Base-by-base conservation (phyloP, 1,139 yeast species). In the Blastobotrys apis region DNA sequence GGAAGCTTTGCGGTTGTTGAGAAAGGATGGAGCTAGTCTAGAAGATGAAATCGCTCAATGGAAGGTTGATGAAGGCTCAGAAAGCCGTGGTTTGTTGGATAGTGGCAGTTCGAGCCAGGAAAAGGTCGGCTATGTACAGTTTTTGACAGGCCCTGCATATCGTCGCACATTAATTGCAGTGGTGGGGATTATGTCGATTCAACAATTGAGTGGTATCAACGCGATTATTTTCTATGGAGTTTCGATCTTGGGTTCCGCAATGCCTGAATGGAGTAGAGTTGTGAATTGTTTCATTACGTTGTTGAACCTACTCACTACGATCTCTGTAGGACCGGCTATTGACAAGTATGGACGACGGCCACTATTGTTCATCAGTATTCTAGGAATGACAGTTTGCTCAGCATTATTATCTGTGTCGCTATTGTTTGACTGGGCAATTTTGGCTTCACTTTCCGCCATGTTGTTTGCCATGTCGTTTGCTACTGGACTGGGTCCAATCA, bases 161-260 rank as follows among this genome's bases (percentile, higher is more conserved):
- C 65, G 69, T 37, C 76, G 75, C 41, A 81, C 94, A 5, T 69
- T 80, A 39, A 58, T 75, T 29, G 85, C 81, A 0, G 83, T 90
- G 3, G 78, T 88, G 0, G 80, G 85, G 2, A 74, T 87, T 25
- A 77, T 90, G 72, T 69, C 81, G n/a, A 81, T 90, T 23, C 97
- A 92, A 65, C 98, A 92, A 62, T 77, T 90, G 51, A 81, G 90
- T 55, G 98, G 98, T 22, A 85, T 92, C 60, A 92, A 92, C 64
- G 80, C 95, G 1, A 87, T 92, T 50, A 79, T 90, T 21, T 87
- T 90, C 62, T 92, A 90, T 62, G 97, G 98, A 3, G 96, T 88
- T 3, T 77, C 86, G 5, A 84, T 90, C 3, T 71, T 92, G 45
- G 73, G 82, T 16, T 69, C 77, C 5, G 70, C 84, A 2, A 74